Base-by-base conservation (phyloP, 768 basidiomycete genomes). In the Leccinum obscurum region DNA sequence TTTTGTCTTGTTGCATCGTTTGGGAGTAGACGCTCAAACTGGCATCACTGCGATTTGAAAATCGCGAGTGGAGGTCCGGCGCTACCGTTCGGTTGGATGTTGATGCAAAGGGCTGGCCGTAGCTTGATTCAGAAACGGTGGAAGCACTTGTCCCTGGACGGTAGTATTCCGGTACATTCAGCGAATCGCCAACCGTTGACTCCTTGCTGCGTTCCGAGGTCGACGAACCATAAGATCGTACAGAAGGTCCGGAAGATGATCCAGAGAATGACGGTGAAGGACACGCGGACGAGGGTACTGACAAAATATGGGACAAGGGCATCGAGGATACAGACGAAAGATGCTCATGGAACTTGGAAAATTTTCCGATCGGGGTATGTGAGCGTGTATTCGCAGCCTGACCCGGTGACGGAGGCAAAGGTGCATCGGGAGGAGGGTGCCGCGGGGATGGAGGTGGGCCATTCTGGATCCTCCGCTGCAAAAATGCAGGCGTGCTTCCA, bases 281-380 rank as follows among this genome's bases (percentile, higher is more conserved):
- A 54, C 64, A 65, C 55, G 59, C 55, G 20, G 67, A 52, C 11
- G 30, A 20, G 0, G 62, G 55, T 8, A 60, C 55, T 6, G 65
- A 57, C 32, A 63, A 41, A 35, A 51, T 37, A 10, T 60, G 60
- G 22, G 70, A 65, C 17, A 55, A 22, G 1, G 71, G 63, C 30
- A 67, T 54, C 2, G 66, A 72, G 3, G 72, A 72, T 5, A 72
- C 59, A 1, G 72, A 73, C 20, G 72, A 70, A 49, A 73, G 59
- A 41, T 75, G 74, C 22, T 73, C 74, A 44, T 74, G 72, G 64
- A 75, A 73, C 52, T 75, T 73, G 6, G 72, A 74, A 34, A 60
- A 52, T 6, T 60, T 20, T 20, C 32, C 52, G 3, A 66, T 28
- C 2, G 66, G 64, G 5, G 66, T 67, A 8, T 62, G 62, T 34